A percentile compares a stretch with the other conserved stretches of the same genome.
phyloP scores from a whole-genome alignment of 2,329 filamentous ascomycete genomes.

The Pseudodiploospora longispora region DNA sequence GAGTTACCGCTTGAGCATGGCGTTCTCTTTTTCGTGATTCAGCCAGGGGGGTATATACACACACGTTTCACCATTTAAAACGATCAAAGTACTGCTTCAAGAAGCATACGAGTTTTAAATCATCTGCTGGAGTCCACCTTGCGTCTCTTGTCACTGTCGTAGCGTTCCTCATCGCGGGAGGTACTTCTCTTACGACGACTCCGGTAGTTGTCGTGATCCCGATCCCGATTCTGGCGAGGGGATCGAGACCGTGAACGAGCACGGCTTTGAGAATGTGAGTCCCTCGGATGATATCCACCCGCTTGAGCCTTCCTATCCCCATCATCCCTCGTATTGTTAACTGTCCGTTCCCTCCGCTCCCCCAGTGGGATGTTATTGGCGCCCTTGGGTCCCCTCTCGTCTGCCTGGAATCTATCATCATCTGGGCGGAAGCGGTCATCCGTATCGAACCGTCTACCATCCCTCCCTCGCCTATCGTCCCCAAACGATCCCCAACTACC shows the following conservation, averaged over 20 bases:
- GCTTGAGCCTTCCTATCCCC: slow-evolving; percentile 13
- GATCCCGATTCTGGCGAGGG: slow-evolving; percentile 36
- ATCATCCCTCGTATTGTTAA: slow-evolving; percentile 18
- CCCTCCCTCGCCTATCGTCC: slow-evolving; percentile 33
- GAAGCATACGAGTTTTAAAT: slow-evolving; percentile 1
- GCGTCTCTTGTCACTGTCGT: slow-evolving; percentile 53
- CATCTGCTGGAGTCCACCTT: slow-evolving; percentile 38
- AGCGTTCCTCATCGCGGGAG: slow-evolving; percentile 44
- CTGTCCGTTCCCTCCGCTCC: slow-evolving; percentile 39
- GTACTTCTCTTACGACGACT: slow-evolving; percentile 49
- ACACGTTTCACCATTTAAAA: no score
- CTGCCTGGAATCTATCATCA: slow-evolving; percentile 38
- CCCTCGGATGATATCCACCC: no score
- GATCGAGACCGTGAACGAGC: slow-evolving; percentile 42
- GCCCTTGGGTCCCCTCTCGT: slow-evolving; percentile 43
- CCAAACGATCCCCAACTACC: slow-evolving; percentile 70
- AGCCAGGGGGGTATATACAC: no score
- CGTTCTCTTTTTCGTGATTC: no score
- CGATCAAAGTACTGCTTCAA: no score
- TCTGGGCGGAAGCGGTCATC: slow-evolving; percentile 66
- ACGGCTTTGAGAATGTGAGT: slow-evolving; percentile 18
- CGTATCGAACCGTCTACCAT: slow-evolving; percentile 27
- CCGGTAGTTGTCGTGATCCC: slow-evolving; percentile 35
- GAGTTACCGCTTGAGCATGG: no score
- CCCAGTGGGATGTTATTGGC: slow-evolving; percentile 66